A percentile compares a stretch with the other conserved stretches of the same genome.
These are phyloP conservation scores for Xerocomellus chrysenteron DNA, from an alignment of 768 basidiomycete genomes.

Conservation along the genomic window DNA sequence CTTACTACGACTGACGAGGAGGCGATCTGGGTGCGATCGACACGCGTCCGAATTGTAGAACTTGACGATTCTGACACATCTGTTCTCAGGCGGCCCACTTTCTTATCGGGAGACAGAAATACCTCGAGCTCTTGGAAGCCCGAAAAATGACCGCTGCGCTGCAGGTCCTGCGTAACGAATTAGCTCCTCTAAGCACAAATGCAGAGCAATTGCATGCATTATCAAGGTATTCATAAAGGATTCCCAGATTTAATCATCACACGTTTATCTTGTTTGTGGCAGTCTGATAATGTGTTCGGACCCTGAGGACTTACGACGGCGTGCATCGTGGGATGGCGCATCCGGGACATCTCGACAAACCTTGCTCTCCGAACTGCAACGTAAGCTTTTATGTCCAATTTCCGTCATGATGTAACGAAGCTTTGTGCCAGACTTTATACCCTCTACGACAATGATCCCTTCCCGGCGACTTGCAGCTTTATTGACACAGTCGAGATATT, in stretches of 20 bases:
- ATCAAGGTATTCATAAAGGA: constrained; percentile 64
- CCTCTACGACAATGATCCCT: constrained; percentile 91
- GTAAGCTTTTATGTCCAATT: constrained; percentile 42
- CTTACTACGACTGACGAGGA: constrained; percentile 72
- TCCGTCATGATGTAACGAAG: not conserved
- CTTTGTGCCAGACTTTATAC: constrained; percentile 70
- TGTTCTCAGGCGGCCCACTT: constrained; percentile 71
- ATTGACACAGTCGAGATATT: constrained; percentile 77
- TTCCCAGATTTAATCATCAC: constrained; percentile 9
- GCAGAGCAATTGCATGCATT: constrained; percentile 81
- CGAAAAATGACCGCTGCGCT: constrained; percentile 79
- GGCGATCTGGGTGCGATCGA: constrained; percentile 57
- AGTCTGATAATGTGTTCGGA: constrained; percentile 94
- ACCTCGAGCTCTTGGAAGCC: constrained; percentile 86
- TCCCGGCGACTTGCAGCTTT: constrained; percentile 83
- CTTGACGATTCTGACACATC: constrained; percentile 20
- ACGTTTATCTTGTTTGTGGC: constrained; percentile 15
- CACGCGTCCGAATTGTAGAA: constrained; percentile 20
- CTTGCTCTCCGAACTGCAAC: constrained; percentile 78
- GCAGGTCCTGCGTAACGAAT: constrained; percentile 80
- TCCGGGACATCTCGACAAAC: constrained; percentile 72
- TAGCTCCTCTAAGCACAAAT: constrained; percentile 80
- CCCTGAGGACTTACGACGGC: constrained; percentile 74
- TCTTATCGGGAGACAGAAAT: constrained; percentile 93
- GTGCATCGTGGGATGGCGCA: constrained; percentile 89